A percentile compares a stretch with the other conserved stretches of the same genome.
phyloP scores from a whole-genome alignment of 495 filamentous ascomycete species.

The Hypoxylon trugodes region DNA sequence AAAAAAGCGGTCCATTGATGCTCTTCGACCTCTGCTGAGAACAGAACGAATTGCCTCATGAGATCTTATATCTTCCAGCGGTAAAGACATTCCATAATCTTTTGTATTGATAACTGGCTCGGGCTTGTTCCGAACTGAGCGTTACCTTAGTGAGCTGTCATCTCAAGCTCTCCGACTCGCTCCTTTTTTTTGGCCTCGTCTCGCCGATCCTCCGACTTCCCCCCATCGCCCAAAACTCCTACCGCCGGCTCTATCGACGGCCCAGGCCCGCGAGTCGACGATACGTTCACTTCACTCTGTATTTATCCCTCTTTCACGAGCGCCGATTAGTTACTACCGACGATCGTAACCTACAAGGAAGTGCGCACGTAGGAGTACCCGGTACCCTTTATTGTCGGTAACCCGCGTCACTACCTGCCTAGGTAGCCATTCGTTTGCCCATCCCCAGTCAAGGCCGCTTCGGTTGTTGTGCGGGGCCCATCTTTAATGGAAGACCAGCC shows the following conservation, averaged over 20 bases:
- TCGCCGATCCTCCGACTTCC: conserved; percentile 37
- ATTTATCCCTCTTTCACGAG: conserved; percentile 5
- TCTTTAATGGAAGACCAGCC: conserved; percentile 62
- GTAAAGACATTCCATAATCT: conserved; percentile 35
- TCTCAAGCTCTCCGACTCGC: conserved; percentile 21
- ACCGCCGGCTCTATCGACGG: conserved; percentile 3
- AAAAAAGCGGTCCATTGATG: conserved; percentile 28
- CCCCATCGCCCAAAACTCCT: conserved; percentile 21
- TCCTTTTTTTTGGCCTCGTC: conserved; percentile 34
- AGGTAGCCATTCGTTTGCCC: conserved; percentile 35
- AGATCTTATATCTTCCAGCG: conserved; percentile 12
- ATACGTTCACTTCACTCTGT: background rate
- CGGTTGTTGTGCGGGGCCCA: conserved; percentile 44
- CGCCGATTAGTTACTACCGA: background rate
- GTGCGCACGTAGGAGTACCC: background rate
- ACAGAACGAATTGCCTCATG: conserved; percentile 23
- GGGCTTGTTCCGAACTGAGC: conserved; percentile 22
- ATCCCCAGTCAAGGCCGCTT: conserved; percentile 28
- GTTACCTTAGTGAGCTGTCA: conserved; percentile 30
- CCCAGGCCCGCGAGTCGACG: conserved; percentile 15
- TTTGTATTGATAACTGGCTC: conserved; percentile 28
- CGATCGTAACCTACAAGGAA: background rate
- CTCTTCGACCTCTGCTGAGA: conserved; percentile 16
- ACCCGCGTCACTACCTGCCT: conserved; percentile 33
- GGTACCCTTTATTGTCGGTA: conserved; percentile 12